Evolutionary conservation across 768 basidiomycete genomes (phyloP), one percentile per base, ranked within the genome.

Genomic region (Kwoniella heveanensis): DNA sequence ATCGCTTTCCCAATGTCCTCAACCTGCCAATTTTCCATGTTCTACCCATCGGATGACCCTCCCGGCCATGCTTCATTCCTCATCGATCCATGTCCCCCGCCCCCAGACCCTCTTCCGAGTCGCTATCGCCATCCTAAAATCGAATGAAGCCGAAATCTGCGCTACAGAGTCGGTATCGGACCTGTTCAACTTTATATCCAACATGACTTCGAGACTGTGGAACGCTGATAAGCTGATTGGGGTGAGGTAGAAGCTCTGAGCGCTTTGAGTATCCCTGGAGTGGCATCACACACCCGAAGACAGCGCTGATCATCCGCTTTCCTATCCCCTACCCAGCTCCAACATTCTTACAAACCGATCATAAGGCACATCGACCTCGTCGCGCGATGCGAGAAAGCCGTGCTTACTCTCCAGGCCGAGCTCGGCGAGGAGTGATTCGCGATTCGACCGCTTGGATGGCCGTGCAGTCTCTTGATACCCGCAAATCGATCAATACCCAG

Each of bases 171-270:
- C 90, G 0, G 88, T 92, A 48, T 88, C 91, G 0, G 90, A 91
- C 1, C 86, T 97, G 1, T 98, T 97, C 74, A 89, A 92, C 10
- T 87, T 90, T 5, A 80, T 99, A 59, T 90, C 93, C 77, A 90
- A 89, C 70, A 81, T 96, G 65, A 94, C 96, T 0, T 92, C 90
- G 13, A 84, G 92, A 62, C 88, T 94, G 86, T 98, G 94, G 91
- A 87, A 92, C 66, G 88, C 91, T 0, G 93, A 95, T 77, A 90
- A 88, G 77, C 82, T 99, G 1, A 82, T 98, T 36, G 90, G 90
- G 84, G 95, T 95, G 64, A 25, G 75, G n/a, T n/a, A n/a, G n/a
- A n/a, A n/a, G n/a, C n/a, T n/a, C n/a, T n/a, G n/a, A n/a, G n/a
- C n/a, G n/a, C n/a, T n/a, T n/a, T n/a, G n/a, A n/a, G n/a, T n/a